phyloP scores from a whole-genome alignment of 139 green algal genomes.

The Tetradesmus lagerheimii region DNA sequence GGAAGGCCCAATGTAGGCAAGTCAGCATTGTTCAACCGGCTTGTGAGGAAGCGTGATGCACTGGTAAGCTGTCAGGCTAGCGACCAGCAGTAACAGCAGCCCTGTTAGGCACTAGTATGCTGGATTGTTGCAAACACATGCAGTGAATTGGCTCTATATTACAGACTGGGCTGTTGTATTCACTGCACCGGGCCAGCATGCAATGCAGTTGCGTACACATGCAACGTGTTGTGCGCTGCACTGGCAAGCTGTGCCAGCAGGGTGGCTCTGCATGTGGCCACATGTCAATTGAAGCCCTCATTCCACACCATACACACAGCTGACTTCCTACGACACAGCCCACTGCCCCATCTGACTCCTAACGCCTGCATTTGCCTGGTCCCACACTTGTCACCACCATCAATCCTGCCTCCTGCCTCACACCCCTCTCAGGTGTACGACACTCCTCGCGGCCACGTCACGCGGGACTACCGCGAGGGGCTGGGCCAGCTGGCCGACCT shows the following conservation, averaged over 20 bases:
- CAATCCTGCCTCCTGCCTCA: background rate
- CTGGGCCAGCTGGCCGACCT: constrained; percentile 85
- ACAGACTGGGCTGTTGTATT: too few species aligned
- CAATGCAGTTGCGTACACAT: background rate
- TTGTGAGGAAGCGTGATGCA: constrained; percentile 71
- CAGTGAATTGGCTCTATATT: too few species aligned
- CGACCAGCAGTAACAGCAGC: background rate
- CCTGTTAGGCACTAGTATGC: background rate
- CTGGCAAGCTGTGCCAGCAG: too few species aligned
- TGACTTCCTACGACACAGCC: too few species aligned
- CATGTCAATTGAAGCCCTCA: background rate
- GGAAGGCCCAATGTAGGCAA: constrained; percentile 95
- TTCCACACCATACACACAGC: background rate
- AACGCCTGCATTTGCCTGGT: too few species aligned
- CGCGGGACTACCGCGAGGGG: constrained; percentile 90
- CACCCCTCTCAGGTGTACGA: constrained; percentile 77
- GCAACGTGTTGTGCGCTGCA: background rate
- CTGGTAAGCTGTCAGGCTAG: constrained; percentile 64
- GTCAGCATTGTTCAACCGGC: constrained; percentile 91
- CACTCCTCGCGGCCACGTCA: constrained; percentile 93
- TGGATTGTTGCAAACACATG: too few species aligned
- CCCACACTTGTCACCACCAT: too few species aligned
- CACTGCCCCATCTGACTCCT: too few species aligned
- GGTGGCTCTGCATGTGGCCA: too few species aligned
- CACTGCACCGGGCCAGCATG: background rate